Evolutionary conservation across 169 alveolate genomes (phyloP), one percentile per base, ranked within the genome.

Genomic region (Pseudocohnilembus persalinus): DNA sequence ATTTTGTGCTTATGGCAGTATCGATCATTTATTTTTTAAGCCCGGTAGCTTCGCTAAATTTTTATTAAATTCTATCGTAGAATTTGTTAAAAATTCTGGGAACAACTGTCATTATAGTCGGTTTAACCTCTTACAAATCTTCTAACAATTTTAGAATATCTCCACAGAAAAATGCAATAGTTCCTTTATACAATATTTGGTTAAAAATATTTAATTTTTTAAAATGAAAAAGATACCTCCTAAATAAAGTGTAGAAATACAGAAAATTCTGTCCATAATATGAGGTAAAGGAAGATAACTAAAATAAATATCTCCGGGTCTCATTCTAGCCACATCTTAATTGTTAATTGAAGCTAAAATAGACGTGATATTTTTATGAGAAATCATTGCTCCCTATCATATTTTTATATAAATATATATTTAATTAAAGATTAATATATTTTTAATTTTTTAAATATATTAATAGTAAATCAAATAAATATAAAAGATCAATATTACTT

Each of bases 381-480:
- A 92, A 83, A 98, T 92, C 94, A 98, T 93, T 30, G 97, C 99
- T 30, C 99, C 99, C 92, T 99, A 93, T 4, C 96, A 95, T 77
- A 49, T 20, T 49, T 20, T 20, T 4, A 20, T 49, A n/a, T n/a
- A n/a, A n/a, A n/a, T n/a, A n/a, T 49, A 20, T 49, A 11, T 20
- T 20, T 49, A 49, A 11, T 11, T 4, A 11, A 49, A 49, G 68
- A 49, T 49, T 49, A 49, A 49, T 49, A 11, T 20, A 20, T 49
- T 49, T 49, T 20, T 49, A 11, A 11, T 49, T 11, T 11, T 11
- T 49, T 49, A 11, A 49, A 11, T 49, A 49, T 11, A 11, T 11
- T 49, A 49, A 11, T 49, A 11, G 68, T 49, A 49, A 49, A 49
- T 49, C 4, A 49, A 20, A 20, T 49, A 49, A n/a, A n/a, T n/a